Evolutionary conservation across 2,329 filamentous ascomycete genomes (phyloP), one percentile per base, ranked within the genome.

Genomic region (Microdochium trichocladiopsis): DNA sequence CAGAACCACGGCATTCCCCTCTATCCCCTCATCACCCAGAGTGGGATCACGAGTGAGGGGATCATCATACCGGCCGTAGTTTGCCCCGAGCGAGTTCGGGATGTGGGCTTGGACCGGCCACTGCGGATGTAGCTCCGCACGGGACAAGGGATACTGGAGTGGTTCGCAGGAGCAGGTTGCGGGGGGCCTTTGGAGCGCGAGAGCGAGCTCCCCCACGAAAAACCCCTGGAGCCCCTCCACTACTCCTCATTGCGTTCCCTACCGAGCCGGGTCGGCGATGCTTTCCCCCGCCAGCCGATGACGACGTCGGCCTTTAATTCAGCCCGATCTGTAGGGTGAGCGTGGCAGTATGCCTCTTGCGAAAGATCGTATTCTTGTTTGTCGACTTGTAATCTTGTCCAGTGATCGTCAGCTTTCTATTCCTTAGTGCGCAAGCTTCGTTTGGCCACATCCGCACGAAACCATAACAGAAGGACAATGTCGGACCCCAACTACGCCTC

Each of bases 401-500:
- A 33, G 14, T 14, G 8, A 8, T 9, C 28, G 14, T 33, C 28
- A 14, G 28, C 28, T n/a, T 33, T 33, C 28, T 33, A 33, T 33
- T 14, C 28, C n/a, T n/a, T n/a, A n/a, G n/a, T n/a, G n/a, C n/a
- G n/a, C n/a, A n/a, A n/a, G n/a, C n/a, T n/a, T n/a, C n/a, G n/a
- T n/a, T n/a, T n/a, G n/a, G n/a, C n/a, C n/a, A n/a, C 8, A 18
- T 8, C 41, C 11, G n/a, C n/a, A n/a, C n/a, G n/a, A n/a, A n/a
- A n/a, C n/a, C n/a, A n/a, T n/a, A n/a, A 18, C 16, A 21, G 12
- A 23, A 45, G 4, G 5, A 22, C 41, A 45, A 45, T 45, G 41
- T 45, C 41, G 22, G 41, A 45, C 41, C 41, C 41, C 5, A 45
- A 37, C 10, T 61, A 61, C 50, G 53, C 54, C 11, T 54, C 65